Base-by-base conservation (phyloP, 805 yeast species). In the Deakozyma indianensis region DNA sequence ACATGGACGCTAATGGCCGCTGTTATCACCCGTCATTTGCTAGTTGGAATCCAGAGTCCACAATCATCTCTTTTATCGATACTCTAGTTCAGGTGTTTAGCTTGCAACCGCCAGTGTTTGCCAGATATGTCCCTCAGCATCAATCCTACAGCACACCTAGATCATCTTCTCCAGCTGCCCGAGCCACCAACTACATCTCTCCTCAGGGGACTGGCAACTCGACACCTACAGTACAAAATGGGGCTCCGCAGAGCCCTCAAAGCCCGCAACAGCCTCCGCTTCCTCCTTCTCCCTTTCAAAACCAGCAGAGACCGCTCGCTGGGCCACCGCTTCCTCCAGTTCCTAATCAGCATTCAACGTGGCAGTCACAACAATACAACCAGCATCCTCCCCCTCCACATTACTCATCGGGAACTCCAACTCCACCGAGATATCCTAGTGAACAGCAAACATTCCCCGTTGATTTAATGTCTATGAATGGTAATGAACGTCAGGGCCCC, bases 1-100 rank as follows among this genome's bases (percentile, higher is more conserved):
- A 73, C 52, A 74, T 84, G 2, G 94, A 83, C 59, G 61, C 74
- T 14, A 82, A 71, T 59, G 96, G 96, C 1, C 62, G 65, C 41
- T 70, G 85, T 45, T 82, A 78, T 56, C 80, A 81, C 53, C 90
- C 92, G 0, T 71, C 69, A 46, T 59, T 83, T 40, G 60, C 78
- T n/a, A 65, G 62, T 23, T 83, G 94, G 94, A 48, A 35, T 22
- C 53, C 51, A 22, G 61, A 38, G 18, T 51, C 49, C 3, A 51
- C 62, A 43, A 50, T 74, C 18, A 25, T 60, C 2, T 62, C 53
- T 20, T 51, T 71, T 21, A 52, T 67, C 29, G 51, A 54, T 2
- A 53, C 64, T 15, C 51, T 71, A 44, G 49, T 59, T 3, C 58
- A 53, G 3, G 56, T 62, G 25, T 68, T 77, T 55, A 51, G 63